phyloP scores from a whole-genome alignment of 202 grass and related monocot species.

The Zizania palustris region DNA sequence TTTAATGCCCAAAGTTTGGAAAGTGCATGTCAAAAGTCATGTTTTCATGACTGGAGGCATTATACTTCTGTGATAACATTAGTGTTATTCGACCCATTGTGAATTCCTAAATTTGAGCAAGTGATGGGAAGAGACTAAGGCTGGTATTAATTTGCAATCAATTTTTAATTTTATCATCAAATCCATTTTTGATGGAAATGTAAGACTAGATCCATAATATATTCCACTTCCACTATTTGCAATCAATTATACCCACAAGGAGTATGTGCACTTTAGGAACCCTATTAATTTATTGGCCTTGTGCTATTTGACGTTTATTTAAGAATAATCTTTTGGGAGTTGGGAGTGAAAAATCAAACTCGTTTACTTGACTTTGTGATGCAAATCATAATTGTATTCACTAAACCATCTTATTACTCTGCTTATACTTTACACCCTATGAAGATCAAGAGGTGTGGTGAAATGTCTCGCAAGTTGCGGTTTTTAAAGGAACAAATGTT shows the following conservation, averaged over 20 bases:
- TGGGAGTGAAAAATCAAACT: not conserved
- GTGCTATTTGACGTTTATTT: not conserved
- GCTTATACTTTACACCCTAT: not conserved
- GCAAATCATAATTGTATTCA: not conserved
- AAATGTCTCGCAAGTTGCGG: constrained; percentile 70
- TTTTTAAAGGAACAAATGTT: constrained; percentile 72
- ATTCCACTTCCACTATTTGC: constrained; percentile 1
- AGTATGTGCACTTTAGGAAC: not conserved
- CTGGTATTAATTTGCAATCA: not conserved
- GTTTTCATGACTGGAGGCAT: not conserved
- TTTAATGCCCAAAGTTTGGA: not conserved
- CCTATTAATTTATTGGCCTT: not conserved
- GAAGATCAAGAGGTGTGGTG: constrained; percentile 75
- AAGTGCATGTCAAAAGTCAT: not conserved
- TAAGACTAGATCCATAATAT: not conserved
- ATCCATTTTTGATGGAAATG: not conserved
- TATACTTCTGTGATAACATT: not conserved
- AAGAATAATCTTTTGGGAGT: not conserved
- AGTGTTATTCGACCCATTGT: not conserved
- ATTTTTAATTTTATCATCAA: not conserved
- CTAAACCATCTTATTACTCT: not conserved
- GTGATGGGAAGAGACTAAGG: not conserved
- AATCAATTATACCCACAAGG: not conserved
- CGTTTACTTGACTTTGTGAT: not conserved
- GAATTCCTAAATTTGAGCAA: not conserved